Evolutionary conservation across 305 asterid genomes (phyloP), one percentile per base, ranked within the genome.

Genomic region (Caryopteris hybrid): DNA sequence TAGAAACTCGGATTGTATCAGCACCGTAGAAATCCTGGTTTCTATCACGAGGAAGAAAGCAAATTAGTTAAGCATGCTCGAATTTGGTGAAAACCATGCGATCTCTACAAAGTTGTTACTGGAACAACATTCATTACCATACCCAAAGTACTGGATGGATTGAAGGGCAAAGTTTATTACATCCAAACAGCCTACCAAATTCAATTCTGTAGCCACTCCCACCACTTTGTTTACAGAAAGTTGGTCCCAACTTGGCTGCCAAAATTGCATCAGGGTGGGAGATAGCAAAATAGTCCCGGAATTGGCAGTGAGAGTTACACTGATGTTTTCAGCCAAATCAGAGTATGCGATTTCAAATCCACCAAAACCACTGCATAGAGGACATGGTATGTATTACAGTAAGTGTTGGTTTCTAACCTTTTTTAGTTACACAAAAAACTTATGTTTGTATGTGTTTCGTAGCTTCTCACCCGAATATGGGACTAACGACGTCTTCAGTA

Each of bases 121-220:
- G 3, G 3, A 21, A 22, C 53, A 57, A 53, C 39, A 36, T 8
- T 1, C 12, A 7, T 50, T 3, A 36, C 6, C 59, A 33, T 85
- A 90, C 99, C 99, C 97, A 1, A 79, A 74, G 76, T 88, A 93
- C 62, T 84, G 95, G 80, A 91, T 76, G 20, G 85, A 82, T 64
- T 83, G 95, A 69, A 91, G 86, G 51, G 91, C 99, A 48, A 72
- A 81, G 69, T 91, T 93, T 74, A 93, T 72, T 18, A 64, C 87
- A 73, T 86, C 96, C 57, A 84, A 60, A 78, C 70, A 60, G 65
- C 97, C 97, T 25, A 78, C 80, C 72, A 94, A 59, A 29, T 71
- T 86, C 69, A 93, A 21, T 54, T 78, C 83, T 39, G 72, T 66
- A 42, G 68, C 61, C 41, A 70, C 73, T 64, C 74, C 85, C 0